Evolutionary conservation across 768 basidiomycete species (phyloP).

Genomic region (Ramaria sp.): DNA sequence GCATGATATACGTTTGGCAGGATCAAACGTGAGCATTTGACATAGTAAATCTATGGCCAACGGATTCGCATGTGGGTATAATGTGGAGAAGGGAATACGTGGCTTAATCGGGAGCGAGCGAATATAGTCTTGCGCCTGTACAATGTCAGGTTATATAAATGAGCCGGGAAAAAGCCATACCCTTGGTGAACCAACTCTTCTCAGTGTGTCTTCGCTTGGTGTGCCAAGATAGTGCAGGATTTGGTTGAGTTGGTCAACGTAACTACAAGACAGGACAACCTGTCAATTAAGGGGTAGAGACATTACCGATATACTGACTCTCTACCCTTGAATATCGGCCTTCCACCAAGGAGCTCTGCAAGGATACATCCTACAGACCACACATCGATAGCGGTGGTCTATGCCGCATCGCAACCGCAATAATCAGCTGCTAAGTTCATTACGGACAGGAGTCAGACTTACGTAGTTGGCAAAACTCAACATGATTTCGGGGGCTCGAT

Average conservation of each 20-base stretch:
- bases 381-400: slow-evolving; percentile 88
- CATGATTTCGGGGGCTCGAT: slow-evolving; percentile 99
- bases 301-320: slow-evolving; percentile 47
- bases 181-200: slow-evolving; percentile 90
- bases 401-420: neutral
- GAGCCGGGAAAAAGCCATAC: slow-evolving; percentile 31
- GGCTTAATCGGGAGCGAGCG: slow-evolving; percentile 96
- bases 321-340: slow-evolving; percentile 94
- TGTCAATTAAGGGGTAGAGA: neutral
- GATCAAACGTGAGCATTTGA: slow-evolving; percentile 91
- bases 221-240: slow-evolving; percentile 98
- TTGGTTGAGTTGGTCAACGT: slow-evolving; percentile 97
- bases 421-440: slow-evolving; percentile 10
- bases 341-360: slow-evolving; percentile 85
- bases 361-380: slow-evolving; percentile 97
- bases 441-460: slow-evolving; percentile 20
- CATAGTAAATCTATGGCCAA: slow-evolving; percentile 87
- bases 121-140: slow-evolving; percentile 93
- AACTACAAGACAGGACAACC: slow-evolving; percentile 34
- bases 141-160: neutral
- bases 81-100: slow-evolving; percentile 78
- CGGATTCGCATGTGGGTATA: slow-evolving; percentile 92
- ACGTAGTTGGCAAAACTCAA: slow-evolving; percentile 92
- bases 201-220: slow-evolving; percentile 90
- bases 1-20: slow-evolving; percentile 91